A percentile compares a stretch with the other conserved stretches of the same genome.
phyloP scores from a whole-genome alignment of 176 grass and related monocot species.

The Juncus effusus region DNA sequence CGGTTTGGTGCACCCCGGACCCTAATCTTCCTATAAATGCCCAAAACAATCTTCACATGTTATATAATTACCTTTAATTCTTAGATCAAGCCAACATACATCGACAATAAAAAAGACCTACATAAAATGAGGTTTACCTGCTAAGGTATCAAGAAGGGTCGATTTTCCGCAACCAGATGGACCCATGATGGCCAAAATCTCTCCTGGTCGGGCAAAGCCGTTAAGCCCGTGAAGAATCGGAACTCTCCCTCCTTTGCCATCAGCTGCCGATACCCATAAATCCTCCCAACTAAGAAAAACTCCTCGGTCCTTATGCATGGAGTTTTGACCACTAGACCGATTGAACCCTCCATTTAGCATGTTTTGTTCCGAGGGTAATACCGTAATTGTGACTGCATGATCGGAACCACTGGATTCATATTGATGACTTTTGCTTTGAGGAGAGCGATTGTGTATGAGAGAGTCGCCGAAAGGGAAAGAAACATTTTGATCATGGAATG shows the following conservation, averaged over 20 bases:
- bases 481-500: conserved; percentile 1
- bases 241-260: neutral
- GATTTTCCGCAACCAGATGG: conserved; percentile 23
- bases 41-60: conserved; percentile 13
- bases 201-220: conserved; percentile 1
- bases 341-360: no score
- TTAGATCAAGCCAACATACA: no score
- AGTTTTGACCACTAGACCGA: neutral
- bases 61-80: neutral
- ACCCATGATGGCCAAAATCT: conserved; percentile 16
- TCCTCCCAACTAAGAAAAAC: conserved; percentile 17
- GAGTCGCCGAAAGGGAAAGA: conserved; percentile 54
- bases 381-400: neutral
- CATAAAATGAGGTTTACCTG: neutral
- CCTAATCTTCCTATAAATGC: conserved; percentile 40
- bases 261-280: conserved; percentile 3
- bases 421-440: neutral
- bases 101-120: no score
- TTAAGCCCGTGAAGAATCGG: conserved; percentile 6
- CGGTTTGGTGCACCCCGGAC: conserved; percentile 26
- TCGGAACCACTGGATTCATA: conserved; percentile 22
- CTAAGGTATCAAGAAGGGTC: conserved; percentile 15
- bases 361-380: neutral
- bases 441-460: conserved; percentile 15
- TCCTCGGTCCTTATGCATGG: neutral